Evolutionary conservation across 495 filamentous ascomycete genomes (phyloP), one percentile per base, ranked within the genome.

Genomic region (Penicillium paxilli): DNA sequence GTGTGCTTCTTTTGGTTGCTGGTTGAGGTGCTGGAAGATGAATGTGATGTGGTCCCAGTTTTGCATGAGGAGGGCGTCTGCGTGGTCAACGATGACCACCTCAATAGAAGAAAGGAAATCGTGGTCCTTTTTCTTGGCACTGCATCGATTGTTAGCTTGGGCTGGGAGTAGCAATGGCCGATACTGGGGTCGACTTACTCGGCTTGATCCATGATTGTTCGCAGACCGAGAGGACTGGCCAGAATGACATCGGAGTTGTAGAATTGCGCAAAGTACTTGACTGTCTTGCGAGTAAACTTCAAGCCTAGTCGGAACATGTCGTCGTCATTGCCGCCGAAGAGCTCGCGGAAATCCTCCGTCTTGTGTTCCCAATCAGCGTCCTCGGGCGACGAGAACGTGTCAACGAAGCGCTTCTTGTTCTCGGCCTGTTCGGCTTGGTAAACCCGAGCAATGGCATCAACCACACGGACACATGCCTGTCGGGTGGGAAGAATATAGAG

Each of bases 31-130:
- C 55, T 91, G 83, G 65, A 97, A 89, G 59, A 96, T 85, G 66
- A 85, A 89, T 59, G 91, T 88, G 48, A 96, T 82, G 71, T 98
- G 92, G 60, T 96, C 92, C 94, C 95, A 98, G 71, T 96, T 96
- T 65, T 98, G 94, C 92, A 96, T 97, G 16, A 92, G 81, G 14
- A 98, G 78, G 1, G 92, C 91, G 67, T 98, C 95, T 35, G 91
- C 89, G 66, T 96, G 91, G 69, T 98, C 94, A 42, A 95, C 78
- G 32, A 98, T 77, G 21, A 91, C 85, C 9, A 98, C 66, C 69
- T 98, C 94, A 60, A 98, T 89, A 0, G 91, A 96, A 42, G 86
- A 91, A 19, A 98, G 80, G 67, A 96, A 98, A 68, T 98, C 94
- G 60, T 83, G 85, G 64, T 98, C 94, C 9, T 83, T 75, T 64